These are phyloP conservation scores for Agroathelia rolfsii DNA, from an alignment of 1,284 basidiomycete species.

Conservation along the genomic window DNA sequence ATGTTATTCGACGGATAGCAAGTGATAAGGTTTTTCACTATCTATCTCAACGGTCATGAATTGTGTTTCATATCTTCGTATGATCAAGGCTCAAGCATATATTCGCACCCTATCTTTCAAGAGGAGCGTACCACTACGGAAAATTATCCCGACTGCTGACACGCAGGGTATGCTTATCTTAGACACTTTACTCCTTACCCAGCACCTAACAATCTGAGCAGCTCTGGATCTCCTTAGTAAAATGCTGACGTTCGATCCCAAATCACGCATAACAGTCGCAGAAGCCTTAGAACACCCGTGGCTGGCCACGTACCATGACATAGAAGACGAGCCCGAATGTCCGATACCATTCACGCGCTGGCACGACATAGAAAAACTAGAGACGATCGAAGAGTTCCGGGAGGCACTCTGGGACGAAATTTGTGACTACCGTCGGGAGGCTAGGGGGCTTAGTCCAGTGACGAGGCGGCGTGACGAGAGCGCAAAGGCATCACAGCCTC, in stretches of 20 bases:
- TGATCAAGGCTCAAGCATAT: conserved; percentile 78
- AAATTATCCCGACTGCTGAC: conserved; percentile 77
- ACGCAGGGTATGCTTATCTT: conserved; percentile 62
- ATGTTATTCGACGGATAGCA: conserved; percentile 74
- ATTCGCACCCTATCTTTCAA: conserved; percentile 79
- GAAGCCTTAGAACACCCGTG: conserved; percentile 89
- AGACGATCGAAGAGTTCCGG: conserved; percentile 75
- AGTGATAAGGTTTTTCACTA: conserved; percentile 69
- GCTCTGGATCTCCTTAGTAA: conserved; percentile 81
- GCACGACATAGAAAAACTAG: conserved; percentile 72
- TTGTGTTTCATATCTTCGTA: conserved; percentile 9
- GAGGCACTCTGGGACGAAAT: conserved; percentile 80
- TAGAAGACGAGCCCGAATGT: conserved; percentile 78
- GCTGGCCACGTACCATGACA: conserved; percentile 84
- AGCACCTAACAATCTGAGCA: conserved; percentile 20
- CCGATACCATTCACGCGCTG: conserved; percentile 72
- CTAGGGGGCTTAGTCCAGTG: conserved; percentile 42
- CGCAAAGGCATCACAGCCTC: no score
- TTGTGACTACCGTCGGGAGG: conserved; percentile 75
- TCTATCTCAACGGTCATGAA: conserved; percentile 1
- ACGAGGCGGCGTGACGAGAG: no score
- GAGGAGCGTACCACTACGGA: conserved; percentile 61
- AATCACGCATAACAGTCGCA: conserved; percentile 67
- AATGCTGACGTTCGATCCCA: conserved; percentile 87
- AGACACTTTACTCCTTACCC: conserved; percentile 10